These are phyloP conservation scores for Hemileia vastatrix DNA, from an alignment of 1,284 basidiomycete genomes.

Conservation along the genomic window DNA sequence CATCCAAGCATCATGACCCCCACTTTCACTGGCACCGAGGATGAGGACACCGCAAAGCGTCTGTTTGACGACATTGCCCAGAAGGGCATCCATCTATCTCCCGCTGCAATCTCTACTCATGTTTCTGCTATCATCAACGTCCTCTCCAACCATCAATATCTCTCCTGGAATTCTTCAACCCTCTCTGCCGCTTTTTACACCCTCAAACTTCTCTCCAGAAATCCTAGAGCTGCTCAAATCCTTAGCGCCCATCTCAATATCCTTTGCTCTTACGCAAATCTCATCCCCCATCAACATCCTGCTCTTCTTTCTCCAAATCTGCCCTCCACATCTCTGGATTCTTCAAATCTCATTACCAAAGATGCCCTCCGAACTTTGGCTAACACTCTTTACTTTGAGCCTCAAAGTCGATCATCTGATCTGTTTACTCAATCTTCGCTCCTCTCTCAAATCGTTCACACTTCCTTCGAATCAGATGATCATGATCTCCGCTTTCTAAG, in stretches of 20 bases:
- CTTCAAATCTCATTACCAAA: constrained; percentile 3
- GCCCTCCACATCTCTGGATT: not conserved
- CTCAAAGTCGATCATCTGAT: constrained; percentile 11
- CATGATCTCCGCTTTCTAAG: not conserved
- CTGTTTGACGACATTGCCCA: too few species aligned
- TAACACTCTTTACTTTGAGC: constrained; percentile 18
- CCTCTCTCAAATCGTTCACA: not conserved
- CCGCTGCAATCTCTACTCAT: too few species aligned
- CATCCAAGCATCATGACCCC: too few species aligned
- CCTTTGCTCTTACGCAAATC: constrained; percentile 9
- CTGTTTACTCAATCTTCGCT: constrained; percentile 5
- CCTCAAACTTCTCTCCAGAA: constrained; percentile 5
- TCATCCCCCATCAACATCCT: not conserved
- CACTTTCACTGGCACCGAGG: too few species aligned
- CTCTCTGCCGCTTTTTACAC: constrained; percentile 1
- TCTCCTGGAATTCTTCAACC: not conserved
- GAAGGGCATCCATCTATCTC: too few species aligned
- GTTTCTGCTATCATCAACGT: too few species aligned
- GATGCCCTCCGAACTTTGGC: constrained; percentile 13
- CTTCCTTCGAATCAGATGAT: not conserved
- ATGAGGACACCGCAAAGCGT: too few species aligned
- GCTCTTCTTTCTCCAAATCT: constrained; percentile 1
- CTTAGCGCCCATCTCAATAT: constrained; percentile 4
- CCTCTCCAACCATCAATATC: too few species aligned
- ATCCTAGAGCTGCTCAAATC: constrained; percentile 8